These are phyloP conservation scores for Epichloe glyceriae DNA, from an alignment of 2,329 filamentous ascomycete species.

Conservation along the genomic window DNA sequence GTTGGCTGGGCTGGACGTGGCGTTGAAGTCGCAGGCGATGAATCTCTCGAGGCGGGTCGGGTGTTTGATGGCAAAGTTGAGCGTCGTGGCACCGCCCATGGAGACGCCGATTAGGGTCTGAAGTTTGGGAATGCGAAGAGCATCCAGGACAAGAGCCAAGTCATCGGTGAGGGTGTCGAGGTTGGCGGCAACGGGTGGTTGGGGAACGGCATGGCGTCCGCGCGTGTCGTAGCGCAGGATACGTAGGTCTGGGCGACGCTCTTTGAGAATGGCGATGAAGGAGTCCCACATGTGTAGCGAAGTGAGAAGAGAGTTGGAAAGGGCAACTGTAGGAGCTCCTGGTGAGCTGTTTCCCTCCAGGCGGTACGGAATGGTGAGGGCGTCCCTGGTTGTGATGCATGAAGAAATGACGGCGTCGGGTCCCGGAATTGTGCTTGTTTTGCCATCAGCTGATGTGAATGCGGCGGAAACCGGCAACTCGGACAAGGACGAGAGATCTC, in stretches of 20 bases:
- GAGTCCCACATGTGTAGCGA: slow-evolving; percentile 71
- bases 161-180: slow-evolving; percentile 58
- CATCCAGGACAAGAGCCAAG: slow-evolving; percentile 50
- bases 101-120: slow-evolving; percentile 63
- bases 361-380: slow-evolving; percentile 56
- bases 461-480: slow-evolving; percentile 31
- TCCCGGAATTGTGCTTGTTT: slow-evolving; percentile 41
- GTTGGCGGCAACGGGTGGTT: slow-evolving; percentile 36
- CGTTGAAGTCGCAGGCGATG: slow-evolving; percentile 69
- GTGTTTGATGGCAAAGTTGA: slow-evolving; percentile 58
- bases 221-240: slow-evolving; percentile 68
- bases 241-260: slow-evolving; percentile 49
- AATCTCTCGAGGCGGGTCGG: slow-evolving; percentile 47
- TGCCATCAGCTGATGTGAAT: slow-evolving; percentile 41
- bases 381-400: slow-evolving; percentile 55
- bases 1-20: slow-evolving; percentile 58
- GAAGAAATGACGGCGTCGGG: slow-evolving; percentile 47
- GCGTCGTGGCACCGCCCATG: slow-evolving; percentile 66
- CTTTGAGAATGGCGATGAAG: slow-evolving; percentile 50
- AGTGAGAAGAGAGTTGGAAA: slow-evolving; percentile 70
- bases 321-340: slow-evolving; percentile 57
- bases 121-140: slow-evolving; percentile 54
- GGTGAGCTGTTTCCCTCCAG: slow-evolving; percentile 60
- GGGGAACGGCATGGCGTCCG: slow-evolving; percentile 44
- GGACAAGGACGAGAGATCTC: slow-evolving; percentile 50